These are phyloP conservation scores for Wickerhamiella qilinensis DNA, from an alignment of 805 yeast genomes.

Conservation along the genomic window DNA sequence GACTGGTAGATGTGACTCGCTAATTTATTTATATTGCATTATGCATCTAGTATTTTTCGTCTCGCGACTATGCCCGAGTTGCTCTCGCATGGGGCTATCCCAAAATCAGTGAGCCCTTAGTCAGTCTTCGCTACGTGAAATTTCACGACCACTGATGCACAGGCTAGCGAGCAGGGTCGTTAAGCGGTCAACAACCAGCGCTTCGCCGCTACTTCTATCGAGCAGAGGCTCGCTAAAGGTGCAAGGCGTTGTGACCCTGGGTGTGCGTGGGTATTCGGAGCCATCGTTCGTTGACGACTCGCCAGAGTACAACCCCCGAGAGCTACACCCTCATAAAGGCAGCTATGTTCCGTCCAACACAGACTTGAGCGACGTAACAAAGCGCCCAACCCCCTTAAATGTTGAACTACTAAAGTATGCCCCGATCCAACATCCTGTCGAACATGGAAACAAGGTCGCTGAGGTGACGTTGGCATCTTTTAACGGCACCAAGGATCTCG, in stretches of 20 bases:
- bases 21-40: background rate
- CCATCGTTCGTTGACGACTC: background rate
- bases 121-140: background rate
- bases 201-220: no score
- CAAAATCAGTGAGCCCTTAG: no score
- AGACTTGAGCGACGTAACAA: conserved; percentile 7
- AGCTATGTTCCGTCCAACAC: conserved; percentile 10
- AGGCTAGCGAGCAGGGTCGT: background rate
- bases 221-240: no score
- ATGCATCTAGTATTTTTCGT: no score
- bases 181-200: no score
- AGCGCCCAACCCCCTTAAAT: conserved; percentile 60
- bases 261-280: background rate
- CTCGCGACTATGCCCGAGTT: no score
- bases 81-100: no score
- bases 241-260: no score
- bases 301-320: background rate
- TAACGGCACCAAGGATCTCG: conserved; percentile 51
- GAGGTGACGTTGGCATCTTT: conserved; percentile 51
- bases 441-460: conserved; percentile 66
- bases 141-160: background rate
- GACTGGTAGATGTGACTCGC: conserved; percentile 3
- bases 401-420: conserved; percentile 70
- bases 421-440: conserved; percentile 52
- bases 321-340: background rate